Evolutionary conservation across 768 basidiomycete genomes (phyloP).

Genomic region (Mycena galopus): DNA sequence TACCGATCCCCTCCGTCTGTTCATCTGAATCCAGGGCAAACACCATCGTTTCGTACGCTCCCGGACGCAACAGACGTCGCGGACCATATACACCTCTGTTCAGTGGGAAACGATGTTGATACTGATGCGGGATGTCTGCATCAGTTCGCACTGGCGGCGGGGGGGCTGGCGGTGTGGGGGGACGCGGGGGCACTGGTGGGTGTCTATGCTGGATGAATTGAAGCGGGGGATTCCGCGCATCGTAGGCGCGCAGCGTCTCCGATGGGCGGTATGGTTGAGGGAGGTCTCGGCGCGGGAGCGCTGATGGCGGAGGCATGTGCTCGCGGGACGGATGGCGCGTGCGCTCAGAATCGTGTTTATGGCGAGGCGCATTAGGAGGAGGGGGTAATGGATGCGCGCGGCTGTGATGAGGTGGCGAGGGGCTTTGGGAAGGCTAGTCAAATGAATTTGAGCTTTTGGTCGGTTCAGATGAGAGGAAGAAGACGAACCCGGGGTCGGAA

Average conservation of each 20-base stretch:
- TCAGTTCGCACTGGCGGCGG: background rate
- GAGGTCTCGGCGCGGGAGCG: background rate
- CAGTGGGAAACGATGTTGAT: constrained; percentile 34
- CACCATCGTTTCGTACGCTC: constrained; percentile 34
- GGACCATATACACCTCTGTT: background rate
- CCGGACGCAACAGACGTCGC: constrained; percentile 20
- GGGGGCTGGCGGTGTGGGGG: background rate
- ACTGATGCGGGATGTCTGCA: constrained; percentile 14
- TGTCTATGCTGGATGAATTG: constrained; percentile 31
- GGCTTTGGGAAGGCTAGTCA: background rate
- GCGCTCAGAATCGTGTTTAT: background rate
- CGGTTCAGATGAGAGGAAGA: background rate
- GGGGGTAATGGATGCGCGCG: background rate
- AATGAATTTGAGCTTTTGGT: background rate
- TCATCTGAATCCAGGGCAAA: constrained; percentile 26
- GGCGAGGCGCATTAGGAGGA: background rate
- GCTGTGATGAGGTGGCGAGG: background rate
- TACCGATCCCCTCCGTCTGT: background rate
- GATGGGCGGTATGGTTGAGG: background rate
- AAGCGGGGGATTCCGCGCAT: constrained; percentile 20
- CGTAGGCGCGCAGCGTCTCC: background rate
- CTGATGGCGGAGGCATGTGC: constrained; percentile 10
- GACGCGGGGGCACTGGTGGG: constrained; percentile 5
- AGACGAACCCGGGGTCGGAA: constrained; percentile 9
- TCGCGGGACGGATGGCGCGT: constrained; percentile 10